Evolutionary conservation across 2,329 filamentous ascomycete genomes (phyloP), one percentile per base, ranked within the genome.

Genomic region (Penicillium hordei): DNA sequence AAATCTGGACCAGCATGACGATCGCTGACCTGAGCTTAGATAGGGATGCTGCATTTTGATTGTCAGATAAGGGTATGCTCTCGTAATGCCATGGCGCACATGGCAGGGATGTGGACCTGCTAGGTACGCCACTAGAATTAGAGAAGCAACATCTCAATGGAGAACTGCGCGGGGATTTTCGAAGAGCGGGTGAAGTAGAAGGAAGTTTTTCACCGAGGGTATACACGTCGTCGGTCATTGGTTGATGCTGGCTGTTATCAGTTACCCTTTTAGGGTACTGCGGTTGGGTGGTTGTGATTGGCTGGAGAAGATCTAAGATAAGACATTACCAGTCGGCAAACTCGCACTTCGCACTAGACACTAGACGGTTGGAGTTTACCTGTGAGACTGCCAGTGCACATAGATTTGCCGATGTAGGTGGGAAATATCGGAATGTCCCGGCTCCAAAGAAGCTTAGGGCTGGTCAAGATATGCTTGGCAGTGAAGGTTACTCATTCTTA

Each of bases 11-110:
- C 19, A 42, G 17, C 46, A 52, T 39, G 21, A 36, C 39, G 31
- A 46, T 53, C 48, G 15, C 19, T 48, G 50, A 58, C 52, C 31
- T 61, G 39, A 60, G 59, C 55, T 63, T 66, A 65, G 65, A 67
- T 67, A 66, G 60, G 56, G 43, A 27, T 40, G n/a, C 57, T 46
- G 36, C 31, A 42, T 44, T 52, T 15, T 38, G 29, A 45, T 51
- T 40, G 42, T 15, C 25, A 63, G 65, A 67, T 67, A 66, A 63
- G 65, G 34, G 25, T 43, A 43, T 51, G 42, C 23, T 62, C 59
- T 66, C 58, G 61, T 65, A 63, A 64, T 61, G 48, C 52, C 48
- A 50, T 51, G 49, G 29, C 39, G 21, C 29, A 33, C 29, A 19
- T 27, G 15, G 21, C 31, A 45, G 50, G 50, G 50, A 27, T 52